A percentile compares a stretch with the other conserved stretches of the same genome.
Evolutionary conservation across 768 basidiomycete species (phyloP).

Genomic region (Piloderma croceum): DNA sequence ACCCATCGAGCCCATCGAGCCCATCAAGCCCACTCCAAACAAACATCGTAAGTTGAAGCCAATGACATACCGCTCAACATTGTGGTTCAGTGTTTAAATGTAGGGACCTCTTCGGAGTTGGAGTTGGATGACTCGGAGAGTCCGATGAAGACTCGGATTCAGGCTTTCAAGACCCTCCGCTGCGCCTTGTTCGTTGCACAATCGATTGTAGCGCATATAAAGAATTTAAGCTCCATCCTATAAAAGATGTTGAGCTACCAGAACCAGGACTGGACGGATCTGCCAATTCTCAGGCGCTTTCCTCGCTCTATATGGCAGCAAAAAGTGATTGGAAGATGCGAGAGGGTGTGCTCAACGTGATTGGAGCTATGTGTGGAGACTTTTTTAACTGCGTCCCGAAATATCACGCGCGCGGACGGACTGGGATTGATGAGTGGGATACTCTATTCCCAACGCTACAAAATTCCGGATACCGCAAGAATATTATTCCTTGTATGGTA

Average conservation of each 20-base stretch:
- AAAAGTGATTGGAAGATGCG: background rate
- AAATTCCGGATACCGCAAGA: conserved; percentile 3
- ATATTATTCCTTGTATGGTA: conserved; percentile 11
- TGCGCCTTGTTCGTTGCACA: too few relatives aligned
- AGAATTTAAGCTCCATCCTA: background rate
- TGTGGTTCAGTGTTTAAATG: too few relatives aligned
- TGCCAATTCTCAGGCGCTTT: conserved; percentile 1
- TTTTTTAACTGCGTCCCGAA: conserved; percentile 7
- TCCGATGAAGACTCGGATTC: too few relatives aligned
- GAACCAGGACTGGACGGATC: conserved; percentile 1
- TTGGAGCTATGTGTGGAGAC: background rate
- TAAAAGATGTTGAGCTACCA: conserved; percentile 4
- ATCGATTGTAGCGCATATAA: too few relatives aligned
- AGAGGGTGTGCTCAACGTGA: conserved; percentile 1
- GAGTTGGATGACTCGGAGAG: too few relatives aligned
- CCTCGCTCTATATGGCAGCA: background rate
- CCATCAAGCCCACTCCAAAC: too few relatives aligned
- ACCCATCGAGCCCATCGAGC: too few relatives aligned
- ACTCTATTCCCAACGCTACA: conserved; percentile 4
- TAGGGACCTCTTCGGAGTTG: too few relatives aligned
- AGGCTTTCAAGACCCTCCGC: too few relatives aligned
- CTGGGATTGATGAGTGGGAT: conserved; percentile 9
- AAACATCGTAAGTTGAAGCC: too few relatives aligned
- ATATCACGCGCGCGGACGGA: conserved; percentile 6
- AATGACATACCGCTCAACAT: too few relatives aligned